Evolutionary conservation across 208 protist species (phyloP), one percentile per base, ranked within the genome.

Genomic region (Angomonas deanei): DNA sequence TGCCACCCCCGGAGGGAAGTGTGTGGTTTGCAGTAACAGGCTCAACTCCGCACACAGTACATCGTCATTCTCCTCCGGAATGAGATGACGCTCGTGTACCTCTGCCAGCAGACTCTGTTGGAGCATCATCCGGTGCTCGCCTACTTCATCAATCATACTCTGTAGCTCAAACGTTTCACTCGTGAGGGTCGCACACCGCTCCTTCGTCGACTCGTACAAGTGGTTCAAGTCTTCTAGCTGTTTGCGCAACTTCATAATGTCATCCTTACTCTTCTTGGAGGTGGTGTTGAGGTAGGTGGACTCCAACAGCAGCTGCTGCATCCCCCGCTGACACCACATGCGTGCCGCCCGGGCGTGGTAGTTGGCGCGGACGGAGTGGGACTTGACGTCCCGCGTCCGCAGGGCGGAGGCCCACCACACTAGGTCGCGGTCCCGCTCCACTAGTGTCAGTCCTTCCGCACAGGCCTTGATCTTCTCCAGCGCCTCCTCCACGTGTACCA

Each of bases 391-490:
- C 3, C 87, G 72, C 32, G 82, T 82, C 2, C 71, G 66, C 66
- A 88, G 69, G 11, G 87, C 87, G 13, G 87, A 94, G 17, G 74
- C 63, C 82, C 84, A 94, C 84, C 84, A 94, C 46, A 68, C 58
- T 31, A 68, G 66, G 0, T 50, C 68, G 30, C 0, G 68, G 49
- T 73, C 32, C 39, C 39, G 21, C 48, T 64, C 36, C 36, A 87
- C 78, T 30, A 56, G 46, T 0, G 36, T 53, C 46, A 87, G 74
- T 30, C 56, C 49, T 0, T 31, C 54, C 24, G 73, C 32, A 36
- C 72, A 62, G 21, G 67, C 60, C 5, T 38, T 56, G 2, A 87
- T 70, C 34, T 73, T 65, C 11, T 47, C 55, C 31, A 87, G 38
- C 42, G 75, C 66, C n/a, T 74, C 64, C 27, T 61, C 65, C 66